phyloP scores from a whole-genome alignment of 805 yeast genomes.

The Ogataea sp. region DNA sequence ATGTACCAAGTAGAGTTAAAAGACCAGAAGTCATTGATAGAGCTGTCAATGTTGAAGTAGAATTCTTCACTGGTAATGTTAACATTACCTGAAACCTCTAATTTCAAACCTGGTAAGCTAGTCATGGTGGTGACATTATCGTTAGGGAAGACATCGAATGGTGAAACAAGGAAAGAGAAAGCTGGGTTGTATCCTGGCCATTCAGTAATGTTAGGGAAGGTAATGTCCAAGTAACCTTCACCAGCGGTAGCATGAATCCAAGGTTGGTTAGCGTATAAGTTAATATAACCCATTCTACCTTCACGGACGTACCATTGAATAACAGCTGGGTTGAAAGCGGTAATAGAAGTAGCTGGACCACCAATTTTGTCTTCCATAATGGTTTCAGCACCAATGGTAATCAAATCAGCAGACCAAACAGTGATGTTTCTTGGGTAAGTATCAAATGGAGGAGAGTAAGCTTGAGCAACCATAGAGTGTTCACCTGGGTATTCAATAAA shows the following conservation, averaged over 20 bases:
- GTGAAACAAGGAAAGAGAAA: slow-evolving; percentile 5
- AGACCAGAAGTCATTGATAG: slow-evolving; percentile 6
- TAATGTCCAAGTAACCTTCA: slow-evolving; percentile 7
- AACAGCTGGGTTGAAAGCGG: slow-evolving; percentile 7
- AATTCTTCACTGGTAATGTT: slow-evolving; percentile 5
- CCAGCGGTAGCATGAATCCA: slow-evolving; percentile 9
- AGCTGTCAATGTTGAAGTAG: slow-evolving; percentile 2
- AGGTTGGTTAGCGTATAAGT: slow-evolving; percentile 5
- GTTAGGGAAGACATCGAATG: slow-evolving; percentile 6
- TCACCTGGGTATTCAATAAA: slow-evolving; percentile 7
- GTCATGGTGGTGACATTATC: slow-evolving; percentile 6
- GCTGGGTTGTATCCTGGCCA: slow-evolving; percentile 4
- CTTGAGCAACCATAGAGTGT: slow-evolving; percentile 4
- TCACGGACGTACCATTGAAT: slow-evolving; percentile 10
- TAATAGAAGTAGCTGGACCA: slow-evolving; percentile 8
- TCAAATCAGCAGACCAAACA: slow-evolving; percentile 7
- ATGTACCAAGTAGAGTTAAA: slow-evolving; percentile 7
- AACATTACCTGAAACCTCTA: slow-evolving; percentile 5
- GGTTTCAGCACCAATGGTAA: slow-evolving; percentile 7
- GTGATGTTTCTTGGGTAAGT: slow-evolving; percentile 8
- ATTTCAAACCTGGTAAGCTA: slow-evolving; percentile 6
- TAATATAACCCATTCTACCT: slow-evolving; percentile 10
- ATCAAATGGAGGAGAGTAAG: slow-evolving; percentile 9
- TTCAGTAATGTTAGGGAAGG: slow-evolving; percentile 6
- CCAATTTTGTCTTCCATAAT: slow-evolving; percentile 7